These are phyloP conservation scores for Leccinum fibrillosum DNA, from an alignment of 768 basidiomycete species.

Conservation along the genomic window DNA sequence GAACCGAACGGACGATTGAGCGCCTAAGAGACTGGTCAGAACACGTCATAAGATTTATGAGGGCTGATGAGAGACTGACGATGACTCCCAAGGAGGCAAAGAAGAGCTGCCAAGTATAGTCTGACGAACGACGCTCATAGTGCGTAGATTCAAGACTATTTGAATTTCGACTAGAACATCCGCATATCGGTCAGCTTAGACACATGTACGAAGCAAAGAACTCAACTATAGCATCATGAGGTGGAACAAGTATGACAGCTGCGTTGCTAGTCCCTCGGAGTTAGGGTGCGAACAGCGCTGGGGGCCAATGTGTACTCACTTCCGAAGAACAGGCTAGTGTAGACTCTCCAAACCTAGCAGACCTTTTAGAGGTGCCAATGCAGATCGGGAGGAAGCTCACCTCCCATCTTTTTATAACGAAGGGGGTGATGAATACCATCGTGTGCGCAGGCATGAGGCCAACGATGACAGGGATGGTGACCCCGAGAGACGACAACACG, in stretches of 20 bases:
- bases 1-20: slow-evolving; percentile 62
- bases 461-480: slow-evolving; percentile 58
- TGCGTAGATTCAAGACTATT: slow-evolving; percentile 61
- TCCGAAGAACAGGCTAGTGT: slow-evolving; percentile 73
- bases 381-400: slow-evolving; percentile 30
- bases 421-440: slow-evolving; percentile 48
- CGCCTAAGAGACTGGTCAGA: slow-evolving; percentile 26
- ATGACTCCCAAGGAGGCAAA: slow-evolving; percentile 54
- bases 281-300: neutral
- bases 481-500: slow-evolving; percentile 53
- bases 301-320: slow-evolving; percentile 33
- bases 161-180: slow-evolving; percentile 52
- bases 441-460: slow-evolving; percentile 50
- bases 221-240: slow-evolving; percentile 43
- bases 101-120: slow-evolving; percentile 74
- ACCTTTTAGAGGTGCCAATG: neutral
- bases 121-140: slow-evolving; percentile 59
- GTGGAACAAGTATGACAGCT: slow-evolving; percentile 38
- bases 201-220: neutral
- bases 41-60: neutral
- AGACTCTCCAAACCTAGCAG: slow-evolving; percentile 66
- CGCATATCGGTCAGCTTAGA: neutral
- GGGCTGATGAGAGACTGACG: slow-evolving; percentile 38
- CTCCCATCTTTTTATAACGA: slow-evolving; percentile 50
- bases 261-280: slow-evolving; percentile 18